A percentile compares a stretch with the other conserved stretches of the same genome.
phyloP scores from a whole-genome alignment of 495 filamentous ascomycete genomes.

The Tricharina praecox region DNA sequence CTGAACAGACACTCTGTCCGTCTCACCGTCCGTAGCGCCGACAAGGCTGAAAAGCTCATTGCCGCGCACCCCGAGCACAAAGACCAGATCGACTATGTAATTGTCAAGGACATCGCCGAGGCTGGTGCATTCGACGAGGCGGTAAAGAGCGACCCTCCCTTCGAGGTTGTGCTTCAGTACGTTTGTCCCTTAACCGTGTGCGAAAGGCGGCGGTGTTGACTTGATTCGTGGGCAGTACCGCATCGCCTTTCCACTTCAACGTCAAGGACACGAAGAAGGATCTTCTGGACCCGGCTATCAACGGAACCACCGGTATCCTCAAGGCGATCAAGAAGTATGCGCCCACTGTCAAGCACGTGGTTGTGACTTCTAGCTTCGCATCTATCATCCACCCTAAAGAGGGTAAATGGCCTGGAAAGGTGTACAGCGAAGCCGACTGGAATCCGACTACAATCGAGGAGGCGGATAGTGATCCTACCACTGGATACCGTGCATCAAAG shows the following conservation, averaged over 20 bases:
- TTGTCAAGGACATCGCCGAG: slow-evolving; percentile 70
- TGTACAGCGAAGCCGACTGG: slow-evolving; percentile 17
- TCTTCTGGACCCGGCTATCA: slow-evolving; percentile 66
- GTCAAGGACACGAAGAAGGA: slow-evolving; percentile 58
- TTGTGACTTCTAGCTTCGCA: slow-evolving; percentile 75
- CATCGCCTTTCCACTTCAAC: slow-evolving; percentile 58
- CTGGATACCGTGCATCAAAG: slow-evolving; percentile 55
- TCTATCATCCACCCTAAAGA: slow-evolving; percentile 41
- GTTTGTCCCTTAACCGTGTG: too few species aligned
- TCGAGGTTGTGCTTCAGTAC: slow-evolving; percentile 64
- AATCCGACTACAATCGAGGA: slow-evolving; percentile 42
- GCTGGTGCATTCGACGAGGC: slow-evolving; percentile 65
- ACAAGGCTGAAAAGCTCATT: slow-evolving; percentile 61
- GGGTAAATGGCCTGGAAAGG: slow-evolving; percentile 23
- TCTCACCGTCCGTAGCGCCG: slow-evolving; percentile 63
- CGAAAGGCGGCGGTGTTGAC: too few species aligned
- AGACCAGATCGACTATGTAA: slow-evolving; percentile 53
- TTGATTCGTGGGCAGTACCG: too few species aligned
- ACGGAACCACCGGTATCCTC: slow-evolving; percentile 67
- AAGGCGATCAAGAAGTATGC: slow-evolving; percentile 57
- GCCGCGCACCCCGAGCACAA: slow-evolving; percentile 45
- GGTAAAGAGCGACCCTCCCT: slow-evolving; percentile 50
- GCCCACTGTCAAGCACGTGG: slow-evolving; percentile 61
- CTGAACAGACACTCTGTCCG: slow-evolving; percentile 47
- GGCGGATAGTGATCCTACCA: slow-evolving; percentile 36